These are phyloP conservation scores for Hansfordia pulvinata DNA, from an alignment of 2,329 filamentous ascomycete genomes.

Conservation along the genomic window DNA sequence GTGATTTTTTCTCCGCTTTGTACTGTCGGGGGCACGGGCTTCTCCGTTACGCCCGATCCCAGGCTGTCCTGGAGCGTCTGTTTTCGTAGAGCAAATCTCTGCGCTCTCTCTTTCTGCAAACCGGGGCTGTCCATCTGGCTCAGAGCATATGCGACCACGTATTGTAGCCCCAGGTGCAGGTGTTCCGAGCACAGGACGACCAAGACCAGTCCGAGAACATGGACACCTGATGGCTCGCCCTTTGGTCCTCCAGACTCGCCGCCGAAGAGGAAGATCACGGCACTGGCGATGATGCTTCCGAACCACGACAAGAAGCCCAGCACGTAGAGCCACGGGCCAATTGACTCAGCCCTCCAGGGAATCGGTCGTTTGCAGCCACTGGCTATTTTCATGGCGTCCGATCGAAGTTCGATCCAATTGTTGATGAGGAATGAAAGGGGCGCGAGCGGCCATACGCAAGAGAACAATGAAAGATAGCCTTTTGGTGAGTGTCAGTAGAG, in stretches of 20 bases:
- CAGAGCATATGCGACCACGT: conserved; percentile 59
- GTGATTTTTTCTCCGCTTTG: conserved; percentile 49
- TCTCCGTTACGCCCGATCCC: conserved; percentile 38
- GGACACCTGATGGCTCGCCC: conserved; percentile 57
- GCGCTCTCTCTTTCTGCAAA: conserved; percentile 69
- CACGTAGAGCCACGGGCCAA: conserved; percentile 81
- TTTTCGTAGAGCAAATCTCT: conserved; percentile 71
- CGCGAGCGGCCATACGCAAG: conserved; percentile 89
- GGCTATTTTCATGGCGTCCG: conserved; percentile 89
- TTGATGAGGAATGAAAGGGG: conserved; percentile 81
- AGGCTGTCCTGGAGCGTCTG: conserved; percentile 63
- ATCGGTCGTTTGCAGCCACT: conserved; percentile 79
- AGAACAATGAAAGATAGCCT: conserved; percentile 84
- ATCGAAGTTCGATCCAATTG: conserved; percentile 90
- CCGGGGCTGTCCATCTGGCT: conserved; percentile 75
- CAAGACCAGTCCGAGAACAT: conserved; percentile 67
- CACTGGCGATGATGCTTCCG: conserved; percentile 75
- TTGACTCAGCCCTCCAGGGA: conserved; percentile 82
- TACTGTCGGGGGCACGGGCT: conserved; percentile 29
- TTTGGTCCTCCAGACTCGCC: conserved; percentile 50
- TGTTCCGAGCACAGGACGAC: conserved; percentile 81
- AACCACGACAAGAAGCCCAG: conserved; percentile 89
- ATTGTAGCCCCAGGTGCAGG: conserved; percentile 67
- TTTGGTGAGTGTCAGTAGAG: conserved; percentile 9
- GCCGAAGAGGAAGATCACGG: conserved; percentile 81